These are phyloP conservation scores for Blastocystis sp. DNA, from an alignment of 352 stramenopile species.

Conservation along the genomic window DNA sequence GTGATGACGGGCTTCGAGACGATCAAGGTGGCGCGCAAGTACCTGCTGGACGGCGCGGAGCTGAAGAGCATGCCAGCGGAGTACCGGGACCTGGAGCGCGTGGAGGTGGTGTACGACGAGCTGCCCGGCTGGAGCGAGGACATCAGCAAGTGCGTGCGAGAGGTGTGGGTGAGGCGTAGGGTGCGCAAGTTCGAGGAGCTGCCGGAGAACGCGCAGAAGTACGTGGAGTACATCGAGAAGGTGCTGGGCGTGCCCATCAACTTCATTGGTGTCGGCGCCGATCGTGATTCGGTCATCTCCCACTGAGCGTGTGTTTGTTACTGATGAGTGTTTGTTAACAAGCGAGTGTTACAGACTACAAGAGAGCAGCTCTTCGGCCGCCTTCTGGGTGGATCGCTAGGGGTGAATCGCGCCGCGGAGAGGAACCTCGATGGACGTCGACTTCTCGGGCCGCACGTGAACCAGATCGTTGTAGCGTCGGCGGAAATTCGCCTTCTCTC, in stretches of 20 bases:
- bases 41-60: slow-evolving; percentile 60
- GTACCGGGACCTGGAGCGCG: slow-evolving; percentile 69
- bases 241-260: slow-evolving; percentile 90
- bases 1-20: slow-evolving; percentile 92
- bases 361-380: slow-evolving; percentile 13
- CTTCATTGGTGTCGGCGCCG: slow-evolving; percentile 96
- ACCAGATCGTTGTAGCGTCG: slow-evolving; percentile 85
- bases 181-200: slow-evolving; percentile 93
- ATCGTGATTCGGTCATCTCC: slow-evolving; percentile 77
- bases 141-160: slow-evolving; percentile 77
- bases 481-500: slow-evolving; percentile 85
- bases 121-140: slow-evolving; percentile 90
- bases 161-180: slow-evolving; percentile 72
- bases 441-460: slow-evolving; percentile 81
- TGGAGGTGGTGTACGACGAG: slow-evolving; percentile 73
- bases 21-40: slow-evolving; percentile 74
- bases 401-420: slow-evolving; percentile 51
- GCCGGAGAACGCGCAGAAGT: slow-evolving; percentile 87
- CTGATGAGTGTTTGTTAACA: background rate
- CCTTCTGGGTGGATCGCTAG: slow-evolving; percentile 1
- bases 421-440: slow-evolving; percentile 81
- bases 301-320: slow-evolving; percentile 33
- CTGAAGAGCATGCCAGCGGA: slow-evolving; percentile 27
- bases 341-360: slow-evolving; percentile 25
- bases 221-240: slow-evolving; percentile 93